phyloP scores from a whole-genome alignment of 2,329 filamentous ascomycete species.

The Neofusicoccum umdonicola region DNA sequence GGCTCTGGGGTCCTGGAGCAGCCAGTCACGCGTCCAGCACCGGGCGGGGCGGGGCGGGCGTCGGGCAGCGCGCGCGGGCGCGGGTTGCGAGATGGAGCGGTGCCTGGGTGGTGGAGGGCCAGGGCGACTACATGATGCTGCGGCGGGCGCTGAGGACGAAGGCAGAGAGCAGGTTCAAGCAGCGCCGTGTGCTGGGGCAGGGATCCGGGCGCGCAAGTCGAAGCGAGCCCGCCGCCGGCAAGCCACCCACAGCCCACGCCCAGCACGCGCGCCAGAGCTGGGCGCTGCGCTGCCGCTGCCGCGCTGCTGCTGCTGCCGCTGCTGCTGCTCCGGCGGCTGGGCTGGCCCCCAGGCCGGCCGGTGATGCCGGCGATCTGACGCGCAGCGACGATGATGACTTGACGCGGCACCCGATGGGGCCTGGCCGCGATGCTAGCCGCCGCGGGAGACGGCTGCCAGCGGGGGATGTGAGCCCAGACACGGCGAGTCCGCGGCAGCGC shows the following conservation, averaged over 20 bases:
- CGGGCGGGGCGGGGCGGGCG: constrained; percentile 1
- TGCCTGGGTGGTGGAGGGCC: not conserved
- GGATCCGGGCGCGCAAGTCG: constrained; percentile 2
- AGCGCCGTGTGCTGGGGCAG: not conserved
- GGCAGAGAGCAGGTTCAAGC: not conserved
- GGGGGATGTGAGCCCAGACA: no score
- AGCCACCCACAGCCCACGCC: not conserved
- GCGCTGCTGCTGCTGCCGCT: not conserved
- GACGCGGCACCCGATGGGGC: not conserved
- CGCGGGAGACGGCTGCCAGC: not conserved
- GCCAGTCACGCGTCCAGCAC: not conserved
- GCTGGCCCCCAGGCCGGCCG: not conserved
- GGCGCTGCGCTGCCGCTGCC: not conserved
- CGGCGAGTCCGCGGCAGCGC: no score
- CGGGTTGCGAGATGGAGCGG: not conserved
- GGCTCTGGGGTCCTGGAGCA: not conserved
- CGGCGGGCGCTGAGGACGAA: not conserved
- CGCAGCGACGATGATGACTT: not conserved
- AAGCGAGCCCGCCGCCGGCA: not conserved
- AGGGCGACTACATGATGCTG: not conserved
- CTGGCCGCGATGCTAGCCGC: not conserved
- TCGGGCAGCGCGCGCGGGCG: not conserved
- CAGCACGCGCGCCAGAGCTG: not conserved
- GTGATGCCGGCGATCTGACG: not conserved
- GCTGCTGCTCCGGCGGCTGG: not conserved